Evolutionary conservation across 495 filamentous ascomycete species (phyloP).

Genomic region (Penicillium simplicissimum): DNA sequence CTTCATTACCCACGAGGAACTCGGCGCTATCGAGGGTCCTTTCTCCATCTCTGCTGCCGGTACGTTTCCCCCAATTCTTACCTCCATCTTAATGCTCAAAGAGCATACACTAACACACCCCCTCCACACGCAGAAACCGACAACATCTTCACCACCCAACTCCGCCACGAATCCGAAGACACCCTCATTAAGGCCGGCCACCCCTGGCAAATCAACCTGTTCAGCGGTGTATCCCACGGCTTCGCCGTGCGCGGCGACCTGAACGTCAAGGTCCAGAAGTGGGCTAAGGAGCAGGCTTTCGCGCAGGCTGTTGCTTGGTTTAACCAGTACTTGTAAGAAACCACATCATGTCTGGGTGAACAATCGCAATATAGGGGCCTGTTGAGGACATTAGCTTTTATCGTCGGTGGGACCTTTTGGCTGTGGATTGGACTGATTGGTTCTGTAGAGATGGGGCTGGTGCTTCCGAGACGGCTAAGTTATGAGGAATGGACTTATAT

Average conservation of each 20-base stretch:
- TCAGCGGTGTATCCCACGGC: slow-evolving; percentile 73
- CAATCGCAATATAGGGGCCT: background rate
- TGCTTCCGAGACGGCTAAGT: slow-evolving; percentile 5
- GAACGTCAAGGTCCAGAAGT: slow-evolving; percentile 61
- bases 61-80: slow-evolving; percentile 30
- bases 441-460: slow-evolving; percentile 4
- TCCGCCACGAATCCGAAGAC: slow-evolving; percentile 64
- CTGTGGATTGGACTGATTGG: background rate
- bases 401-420: background rate
- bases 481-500: slow-evolving; percentile 15
- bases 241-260: slow-evolving; percentile 75
- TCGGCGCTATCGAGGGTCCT: slow-evolving; percentile 68
- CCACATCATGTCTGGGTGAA: background rate
- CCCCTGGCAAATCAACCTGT: slow-evolving; percentile 82
- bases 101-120: background rate
- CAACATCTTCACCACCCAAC: slow-evolving; percentile 71
- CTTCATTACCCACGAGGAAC: slow-evolving; percentile 75
- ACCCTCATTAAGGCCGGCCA: slow-evolving; percentile 60
- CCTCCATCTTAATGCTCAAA: no score
- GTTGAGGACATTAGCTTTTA: background rate
- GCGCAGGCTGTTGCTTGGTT: slow-evolving; percentile 81
- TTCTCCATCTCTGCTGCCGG: slow-evolving; percentile 74
- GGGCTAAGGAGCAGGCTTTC: slow-evolving; percentile 84
- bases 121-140: slow-evolving; percentile 61
- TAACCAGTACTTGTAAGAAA: slow-evolving; percentile 55